phyloP scores from a whole-genome alignment of 495 filamentous ascomycete genomes.

The Elaphomyces granulatus region DNA sequence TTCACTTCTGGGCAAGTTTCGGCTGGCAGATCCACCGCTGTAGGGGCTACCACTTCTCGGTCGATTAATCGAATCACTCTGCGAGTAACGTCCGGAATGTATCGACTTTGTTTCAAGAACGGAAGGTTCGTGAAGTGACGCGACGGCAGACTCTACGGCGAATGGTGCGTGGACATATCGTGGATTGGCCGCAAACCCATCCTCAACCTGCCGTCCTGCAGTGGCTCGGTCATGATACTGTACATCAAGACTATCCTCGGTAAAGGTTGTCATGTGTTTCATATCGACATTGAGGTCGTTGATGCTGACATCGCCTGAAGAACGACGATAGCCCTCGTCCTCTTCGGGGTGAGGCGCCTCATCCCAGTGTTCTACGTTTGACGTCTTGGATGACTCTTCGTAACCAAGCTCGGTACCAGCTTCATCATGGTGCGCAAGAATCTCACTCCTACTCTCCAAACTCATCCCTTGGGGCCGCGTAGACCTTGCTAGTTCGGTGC shows the following conservation, averaged over 20 bases:
- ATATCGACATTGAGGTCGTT: constrained; percentile 25
- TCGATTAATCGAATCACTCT: constrained; percentile 20
- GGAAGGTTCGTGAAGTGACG: constrained; percentile 71
- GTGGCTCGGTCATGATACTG: constrained; percentile 44
- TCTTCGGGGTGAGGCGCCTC: constrained; percentile 38
- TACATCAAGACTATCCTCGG: constrained; percentile 48
- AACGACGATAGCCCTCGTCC: constrained; percentile 38
- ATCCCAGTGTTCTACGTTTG: constrained; percentile 32
- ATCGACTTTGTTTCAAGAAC: constrained; percentile 30
- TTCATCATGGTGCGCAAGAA: constrained; percentile 26
- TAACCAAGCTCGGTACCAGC: constrained; percentile 26
- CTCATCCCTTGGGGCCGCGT: constrained; percentile 39
- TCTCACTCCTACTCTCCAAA: constrained; percentile 32
- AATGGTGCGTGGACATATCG: constrained; percentile 51
- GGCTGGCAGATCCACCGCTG: constrained; percentile 7
- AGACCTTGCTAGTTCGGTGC: constrained; percentile 37
- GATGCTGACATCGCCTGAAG: constrained; percentile 32
- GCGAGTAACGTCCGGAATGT: constrained; percentile 22
- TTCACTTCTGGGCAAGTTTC: constrained; percentile 7
- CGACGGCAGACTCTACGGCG: constrained; percentile 77
- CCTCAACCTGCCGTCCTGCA: constrained; percentile 49
- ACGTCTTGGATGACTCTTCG: constrained; percentile 19
- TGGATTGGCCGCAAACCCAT: constrained; percentile 54
- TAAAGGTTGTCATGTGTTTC: constrained; percentile 45
- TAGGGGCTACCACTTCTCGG: constrained; percentile 12